Base-by-base conservation (phyloP, 2,329 filamentous ascomycete species). In the Colletotrichum coccodes region DNA sequence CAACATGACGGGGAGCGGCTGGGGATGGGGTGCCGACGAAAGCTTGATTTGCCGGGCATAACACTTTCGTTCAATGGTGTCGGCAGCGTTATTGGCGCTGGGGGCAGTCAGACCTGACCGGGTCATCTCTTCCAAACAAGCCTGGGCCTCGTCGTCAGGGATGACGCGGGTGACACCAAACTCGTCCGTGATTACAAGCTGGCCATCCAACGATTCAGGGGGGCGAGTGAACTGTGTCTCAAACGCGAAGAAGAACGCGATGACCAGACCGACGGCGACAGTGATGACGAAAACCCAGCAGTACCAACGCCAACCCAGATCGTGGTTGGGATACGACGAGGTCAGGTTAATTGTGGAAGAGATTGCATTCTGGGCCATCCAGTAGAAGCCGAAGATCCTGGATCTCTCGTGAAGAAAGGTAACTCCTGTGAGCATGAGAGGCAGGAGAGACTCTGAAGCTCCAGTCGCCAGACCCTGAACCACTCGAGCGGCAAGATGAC, bases 341-440 rank as follows among this genome's bases (percentile, higher is more conserved):
- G 76, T 77, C 6, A 82, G 72, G 26, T 77, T 78, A 32, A 82
- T 74, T 2, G 67, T 71, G 7, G 74, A 72, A 40, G 74, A 75
- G 59, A 82, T 72, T 23, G 76, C 73, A 49, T 78, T 82, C 53
- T 82, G 80, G 1, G 76, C 73, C 34, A 76, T 79, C 79, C 79
- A 81, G 70, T 82, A 82, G 6, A 80, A 62, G 2, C 78, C 80
- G 60, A 79, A 82, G 6, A 78, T 73, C 8, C 74, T 61, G 9
- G 76, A 76, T 2, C 80, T 76, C 64, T 83, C 77, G 66, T 82
- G 79, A 1, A 83, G 72, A 46, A 82, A 83, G 0, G 79, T 79
- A 3, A 81, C 76, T 47, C 82, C 81, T 12, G 80, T 75, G 7
- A 82, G 73, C 63, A 81, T 79, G 28, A 76, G 71, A 63, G 80